Evolutionary conservation across 441 rosid species (phyloP).

Genomic region (Populus hybrid): DNA sequence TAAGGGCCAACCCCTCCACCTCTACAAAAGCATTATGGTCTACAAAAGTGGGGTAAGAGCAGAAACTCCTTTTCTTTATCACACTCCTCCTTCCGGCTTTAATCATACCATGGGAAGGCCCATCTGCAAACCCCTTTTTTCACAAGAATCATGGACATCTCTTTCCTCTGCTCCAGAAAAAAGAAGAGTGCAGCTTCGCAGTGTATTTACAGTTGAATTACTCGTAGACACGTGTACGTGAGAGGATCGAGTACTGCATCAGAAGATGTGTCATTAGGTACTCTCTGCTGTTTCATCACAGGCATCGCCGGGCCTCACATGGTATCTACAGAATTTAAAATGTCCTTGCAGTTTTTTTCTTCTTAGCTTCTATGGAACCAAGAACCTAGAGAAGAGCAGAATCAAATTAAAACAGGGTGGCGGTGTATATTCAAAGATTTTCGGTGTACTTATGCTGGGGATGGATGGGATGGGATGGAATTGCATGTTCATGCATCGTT

Average conservation of each 20-base stretch:
- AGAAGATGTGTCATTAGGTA: neutral
- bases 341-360: neutral
- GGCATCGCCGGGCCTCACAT: neutral
- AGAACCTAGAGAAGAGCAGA: neutral
- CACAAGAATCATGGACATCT: constrained; percentile 18
- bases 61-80: constrained; percentile 6
- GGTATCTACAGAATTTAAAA: neutral
- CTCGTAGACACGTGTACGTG: neutral
- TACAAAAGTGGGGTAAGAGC: constrained; percentile 23
- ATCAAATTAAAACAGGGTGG: neutral
- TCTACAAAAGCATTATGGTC: constrained; percentile 31
- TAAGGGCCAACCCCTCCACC: constrained; percentile 25
- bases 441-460: neutral
- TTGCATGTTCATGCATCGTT: neutral
- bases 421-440: neutral
- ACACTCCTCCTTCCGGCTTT: constrained; percentile 23
- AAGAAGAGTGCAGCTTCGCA: neutral
- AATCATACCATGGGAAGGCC: constrained; percentile 36
- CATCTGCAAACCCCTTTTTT: constrained; percentile 22
- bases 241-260: neutral
- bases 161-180: neutral
- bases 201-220: neutral
- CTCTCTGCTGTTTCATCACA: neutral
- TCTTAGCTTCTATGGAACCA: neutral
- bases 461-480: neutral